These are phyloP conservation scores for Tillandsia leiboldiana DNA, from an alignment of 176 grass and related monocot species.

Conservation along the genomic window DNA sequence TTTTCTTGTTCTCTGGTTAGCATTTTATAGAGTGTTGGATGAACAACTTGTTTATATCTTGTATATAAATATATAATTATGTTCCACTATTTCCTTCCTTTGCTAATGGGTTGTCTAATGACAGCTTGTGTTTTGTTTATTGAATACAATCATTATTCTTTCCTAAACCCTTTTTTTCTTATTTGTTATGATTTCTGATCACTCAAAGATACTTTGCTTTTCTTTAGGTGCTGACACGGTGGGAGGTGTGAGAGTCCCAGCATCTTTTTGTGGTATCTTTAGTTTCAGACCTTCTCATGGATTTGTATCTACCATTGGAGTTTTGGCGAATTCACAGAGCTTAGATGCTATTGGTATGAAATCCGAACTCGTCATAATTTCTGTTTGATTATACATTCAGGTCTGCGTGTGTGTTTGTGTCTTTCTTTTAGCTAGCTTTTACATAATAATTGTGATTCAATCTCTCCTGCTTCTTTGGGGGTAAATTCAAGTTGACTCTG, in stretches of 20 bases:
- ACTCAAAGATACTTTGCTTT: not conserved
- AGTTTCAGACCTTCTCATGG: conserved; percentile 91
- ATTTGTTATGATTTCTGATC: not conserved
- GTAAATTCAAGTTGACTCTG: no score
- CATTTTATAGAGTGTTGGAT: not conserved
- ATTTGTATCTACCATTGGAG: conserved; percentile 56
- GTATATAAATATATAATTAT: not conserved
- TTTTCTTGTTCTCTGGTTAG: no score
- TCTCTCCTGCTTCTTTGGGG: no score
- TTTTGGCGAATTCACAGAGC: conserved; percentile 75
- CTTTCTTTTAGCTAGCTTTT: not conserved
- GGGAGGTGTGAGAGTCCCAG: conserved; percentile 80
- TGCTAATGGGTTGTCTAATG: not conserved
- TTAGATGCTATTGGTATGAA: conserved; percentile 68
- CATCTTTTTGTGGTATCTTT: conserved; percentile 81
- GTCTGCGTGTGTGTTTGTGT: not conserved
- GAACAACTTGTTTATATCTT: not conserved
- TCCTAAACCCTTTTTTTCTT: not conserved
- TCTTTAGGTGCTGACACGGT: conserved; percentile 69
- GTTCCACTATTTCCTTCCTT: not conserved
- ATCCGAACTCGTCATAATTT: not conserved
- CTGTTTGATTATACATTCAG: not conserved
- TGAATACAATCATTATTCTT: not conserved
- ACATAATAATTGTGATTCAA: not conserved
- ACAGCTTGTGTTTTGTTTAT: not conserved